These are phyloP conservation scores for Fusarium pseudonygamai DNA, from an alignment of 2,329 filamentous ascomycete genomes.

Conservation along the genomic window DNA sequence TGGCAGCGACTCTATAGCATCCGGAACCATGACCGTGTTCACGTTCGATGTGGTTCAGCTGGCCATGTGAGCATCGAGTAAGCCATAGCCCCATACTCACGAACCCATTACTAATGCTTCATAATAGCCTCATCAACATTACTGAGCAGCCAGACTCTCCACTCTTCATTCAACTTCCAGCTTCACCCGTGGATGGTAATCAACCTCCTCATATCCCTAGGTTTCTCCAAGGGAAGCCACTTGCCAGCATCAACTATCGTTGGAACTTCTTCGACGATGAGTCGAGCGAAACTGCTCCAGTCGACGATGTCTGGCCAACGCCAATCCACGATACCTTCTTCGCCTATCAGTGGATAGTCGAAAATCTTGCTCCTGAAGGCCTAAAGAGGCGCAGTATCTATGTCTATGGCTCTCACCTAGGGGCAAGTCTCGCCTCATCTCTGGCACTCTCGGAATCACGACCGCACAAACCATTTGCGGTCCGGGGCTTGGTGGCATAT, in stretches of 20 bases:
- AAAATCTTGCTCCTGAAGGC: slow-evolving; percentile 53
- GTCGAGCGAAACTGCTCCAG: slow-evolving; percentile 40
- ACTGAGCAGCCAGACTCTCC: slow-evolving; percentile 51
- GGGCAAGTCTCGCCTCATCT: slow-evolving; percentile 65
- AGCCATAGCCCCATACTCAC: slow-evolving; percentile 31
- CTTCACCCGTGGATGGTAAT: slow-evolving; percentile 50
- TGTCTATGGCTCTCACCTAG: slow-evolving; percentile 67
- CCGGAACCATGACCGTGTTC: slow-evolving; percentile 51
- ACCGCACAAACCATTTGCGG: slow-evolving; percentile 53
- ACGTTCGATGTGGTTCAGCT: slow-evolving; percentile 59
- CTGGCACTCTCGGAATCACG: slow-evolving; percentile 66
- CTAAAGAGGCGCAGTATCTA: slow-evolving; percentile 50
- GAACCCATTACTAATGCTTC: slow-evolving; percentile 25
- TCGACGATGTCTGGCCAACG: slow-evolving; percentile 57
- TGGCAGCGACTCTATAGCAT: slow-evolving; percentile 35
- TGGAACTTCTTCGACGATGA: slow-evolving; percentile 53
- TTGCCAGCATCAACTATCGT: slow-evolving; percentile 68
- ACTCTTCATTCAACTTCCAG: slow-evolving; percentile 66
- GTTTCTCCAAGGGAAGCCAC: slow-evolving; percentile 55
- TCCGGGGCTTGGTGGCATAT: slow-evolving; percentile 64
- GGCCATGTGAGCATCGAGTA: slow-evolving; percentile 63
- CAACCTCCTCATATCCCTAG: slow-evolving; percentile 48
- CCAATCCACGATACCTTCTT: slow-evolving; percentile 66
- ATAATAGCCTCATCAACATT: slow-evolving; percentile 60
- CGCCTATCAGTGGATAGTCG: slow-evolving; percentile 63